Evolutionary conservation across 805 yeast species (phyloP).

Genomic region (Teunomyces lycoperdinae): DNA sequence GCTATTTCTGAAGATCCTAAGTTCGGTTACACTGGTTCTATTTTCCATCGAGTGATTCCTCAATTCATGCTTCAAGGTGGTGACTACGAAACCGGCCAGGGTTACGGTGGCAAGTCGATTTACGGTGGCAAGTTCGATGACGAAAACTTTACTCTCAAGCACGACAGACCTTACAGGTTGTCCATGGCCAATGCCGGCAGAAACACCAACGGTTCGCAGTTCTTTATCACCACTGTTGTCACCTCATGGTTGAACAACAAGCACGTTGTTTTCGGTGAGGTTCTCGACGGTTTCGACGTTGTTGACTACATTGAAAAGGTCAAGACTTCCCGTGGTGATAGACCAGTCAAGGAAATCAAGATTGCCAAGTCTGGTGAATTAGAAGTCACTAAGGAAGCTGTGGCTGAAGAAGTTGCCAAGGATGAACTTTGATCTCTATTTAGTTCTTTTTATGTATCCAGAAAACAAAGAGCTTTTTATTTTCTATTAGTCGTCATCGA

Average conservation of each 20-base stretch:
- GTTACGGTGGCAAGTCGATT: slow-evolving; percentile 80
- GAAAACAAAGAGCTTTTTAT: no score
- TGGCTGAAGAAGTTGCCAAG: slow-evolving; percentile 10
- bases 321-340: slow-evolving; percentile 67
- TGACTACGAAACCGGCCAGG: slow-evolving; percentile 68
- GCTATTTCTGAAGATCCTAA: slow-evolving; percentile 59
- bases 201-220: slow-evolving; percentile 87
- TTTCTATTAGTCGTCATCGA: slow-evolving; percentile 1
- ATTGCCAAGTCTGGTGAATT: slow-evolving; percentile 74
- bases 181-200: slow-evolving; percentile 82
- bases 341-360: slow-evolving; percentile 63
- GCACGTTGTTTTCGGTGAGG: slow-evolving; percentile 97
- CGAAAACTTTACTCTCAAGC: slow-evolving; percentile 71
- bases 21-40: slow-evolving; percentile 59
- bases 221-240: slow-evolving; percentile 88
- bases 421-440: slow-evolving; percentile 27
- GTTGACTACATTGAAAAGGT: slow-evolving; percentile 71
- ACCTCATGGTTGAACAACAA: slow-evolving; percentile 91
- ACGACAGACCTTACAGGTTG: slow-evolving; percentile 64
- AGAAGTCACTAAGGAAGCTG: slow-evolving; percentile 26
- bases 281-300: slow-evolving; percentile 81
- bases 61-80: slow-evolving; percentile 88
- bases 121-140: slow-evolving; percentile 73
- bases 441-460: not conserved
- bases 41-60: slow-evolving; percentile 72